Evolutionary conservation across 2,329 filamentous ascomycete genomes (phyloP).

Genomic region (Aspergillus sp.): DNA sequence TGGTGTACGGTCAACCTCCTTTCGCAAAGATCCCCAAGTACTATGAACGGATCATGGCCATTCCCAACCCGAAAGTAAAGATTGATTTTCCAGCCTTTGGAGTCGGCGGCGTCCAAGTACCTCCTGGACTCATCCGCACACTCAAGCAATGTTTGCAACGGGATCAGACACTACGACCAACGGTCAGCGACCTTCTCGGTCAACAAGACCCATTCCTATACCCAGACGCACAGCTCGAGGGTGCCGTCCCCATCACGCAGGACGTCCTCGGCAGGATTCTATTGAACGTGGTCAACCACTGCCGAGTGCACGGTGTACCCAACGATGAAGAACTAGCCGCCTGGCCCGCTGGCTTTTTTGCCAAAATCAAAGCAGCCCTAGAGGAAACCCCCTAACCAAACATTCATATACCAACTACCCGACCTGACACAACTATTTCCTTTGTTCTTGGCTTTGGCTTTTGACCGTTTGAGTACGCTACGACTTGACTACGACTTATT

Average conservation of each 20-base stretch:
- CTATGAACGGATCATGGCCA: conserved; percentile 73
- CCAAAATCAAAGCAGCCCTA: conserved; percentile 52
- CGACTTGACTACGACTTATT: conserved; percentile 29
- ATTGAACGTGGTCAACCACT: conserved; percentile 63
- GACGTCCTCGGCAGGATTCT: conserved; percentile 65
- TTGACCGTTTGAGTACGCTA: conserved; percentile 30
- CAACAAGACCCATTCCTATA: conserved; percentile 63
- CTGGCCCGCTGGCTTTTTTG: conserved; percentile 55
- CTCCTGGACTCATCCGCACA: conserved; percentile 59
- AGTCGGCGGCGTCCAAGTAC: conserved; percentile 56
- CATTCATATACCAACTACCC: not conserved
- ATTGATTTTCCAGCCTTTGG: conserved; percentile 53
- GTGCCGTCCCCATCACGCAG: conserved; percentile 57
- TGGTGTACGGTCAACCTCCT: conserved; percentile 95
- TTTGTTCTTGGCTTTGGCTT: conserved; percentile 26
- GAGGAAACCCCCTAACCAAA: conserved; percentile 42
- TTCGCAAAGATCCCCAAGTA: conserved; percentile 91
- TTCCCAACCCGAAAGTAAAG: conserved; percentile 54
- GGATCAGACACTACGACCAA: conserved; percentile 61
- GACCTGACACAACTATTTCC: conserved; percentile 30
- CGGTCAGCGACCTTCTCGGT: conserved; percentile 59
- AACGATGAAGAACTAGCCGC: conserved; percentile 59
- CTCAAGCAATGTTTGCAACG: conserved; percentile 63
- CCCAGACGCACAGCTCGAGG: conserved; percentile 55
- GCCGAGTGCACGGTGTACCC: conserved; percentile 59